Conservation (phyloP, 2,329 filamentous ascomycete species). For the Xylaria sp. region DNA sequence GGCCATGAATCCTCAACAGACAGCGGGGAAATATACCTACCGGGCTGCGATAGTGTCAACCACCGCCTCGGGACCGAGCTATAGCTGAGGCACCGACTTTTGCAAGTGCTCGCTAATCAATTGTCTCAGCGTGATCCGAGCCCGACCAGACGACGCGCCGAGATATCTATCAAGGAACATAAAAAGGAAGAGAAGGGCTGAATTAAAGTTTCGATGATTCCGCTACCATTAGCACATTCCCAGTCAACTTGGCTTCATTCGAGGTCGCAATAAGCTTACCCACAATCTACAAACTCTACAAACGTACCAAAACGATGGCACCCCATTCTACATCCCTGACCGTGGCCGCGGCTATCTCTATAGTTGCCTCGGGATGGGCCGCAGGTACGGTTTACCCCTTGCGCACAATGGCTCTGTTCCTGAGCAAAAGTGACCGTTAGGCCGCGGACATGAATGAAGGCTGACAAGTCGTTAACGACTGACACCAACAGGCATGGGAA, state of each 20-base stretch:
- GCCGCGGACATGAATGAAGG: constrained; percentile 1
- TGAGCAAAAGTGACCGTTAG: neutral
- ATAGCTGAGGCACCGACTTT: neutral
- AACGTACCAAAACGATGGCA: constrained; percentile 25
- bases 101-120: constrained; percentile 2
- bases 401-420: neutral
- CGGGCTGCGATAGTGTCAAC: neutral
- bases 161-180: neutral
- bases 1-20: neutral
- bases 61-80: constrained; percentile 26
- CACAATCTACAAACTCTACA: neutral
- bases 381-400: constrained; percentile 32
- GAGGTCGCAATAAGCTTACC: constrained; percentile 9
- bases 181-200: constrained; percentile 19
- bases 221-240: constrained; percentile 7
- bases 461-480: constrained; percentile 19
- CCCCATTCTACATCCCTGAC: constrained; percentile 23
- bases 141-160: neutral
- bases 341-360: constrained; percentile 30
- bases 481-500: constrained; percentile 36
- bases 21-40: constrained; percentile 5
- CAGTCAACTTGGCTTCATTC: neutral
- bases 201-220: neutral
- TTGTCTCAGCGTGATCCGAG: constrained; percentile 1
- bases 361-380: constrained; percentile 36